Base-by-base conservation (phyloP, 2,329 filamentous ascomycete species). In the Trichophyton schoenleinii region DNA sequence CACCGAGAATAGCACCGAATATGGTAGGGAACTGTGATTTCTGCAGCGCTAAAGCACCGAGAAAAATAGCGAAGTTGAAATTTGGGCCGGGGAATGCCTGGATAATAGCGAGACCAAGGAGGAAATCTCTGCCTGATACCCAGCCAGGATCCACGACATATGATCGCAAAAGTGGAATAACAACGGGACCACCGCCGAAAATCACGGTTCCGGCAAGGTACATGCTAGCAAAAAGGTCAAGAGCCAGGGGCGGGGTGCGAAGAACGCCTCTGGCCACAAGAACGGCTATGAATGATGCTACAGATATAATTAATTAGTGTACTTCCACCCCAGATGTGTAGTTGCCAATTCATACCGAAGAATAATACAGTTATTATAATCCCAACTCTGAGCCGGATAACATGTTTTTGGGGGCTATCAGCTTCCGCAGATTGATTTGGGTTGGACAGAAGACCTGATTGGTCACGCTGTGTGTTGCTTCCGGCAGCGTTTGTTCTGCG, bases 141-240 rank as follows among this genome's bases (percentile, higher is more conserved):
- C 86, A 90, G 3, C 84, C 83, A 22, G 86, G 83, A 0, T 79
- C 78, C 0, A 89, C 87, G 41, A 89, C 76, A 65, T 77, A 77
- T 42, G 84, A 79, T n/a, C 83, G 77, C 0, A 87, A 74, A 0
- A 87, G 76, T 0, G 84, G 84, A 49, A 87, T 85, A 0, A 87
- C 84, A 0, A 86, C 83, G 0, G 84, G 84, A 0, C 84, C 84
- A 2, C 84, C 83, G 2, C 84, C 84, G 58, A 85, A 83, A 64
- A 84, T 85, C 62, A 86, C 81, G 1, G 87, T 89, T 0, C 87
- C 87, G 0, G 87, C 87, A 0, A 89, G 82, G 67, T 86, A 89
- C 73, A 90, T 81, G 70, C 87, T 89, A 3, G 85, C 78, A 67
- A 90, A 89, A 22, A 90, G 78, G 57, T 80, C 76, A 65, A 83